Conservation (phyloP, 768 basidiomycete species). For the Agaricus blazei region DNA sequence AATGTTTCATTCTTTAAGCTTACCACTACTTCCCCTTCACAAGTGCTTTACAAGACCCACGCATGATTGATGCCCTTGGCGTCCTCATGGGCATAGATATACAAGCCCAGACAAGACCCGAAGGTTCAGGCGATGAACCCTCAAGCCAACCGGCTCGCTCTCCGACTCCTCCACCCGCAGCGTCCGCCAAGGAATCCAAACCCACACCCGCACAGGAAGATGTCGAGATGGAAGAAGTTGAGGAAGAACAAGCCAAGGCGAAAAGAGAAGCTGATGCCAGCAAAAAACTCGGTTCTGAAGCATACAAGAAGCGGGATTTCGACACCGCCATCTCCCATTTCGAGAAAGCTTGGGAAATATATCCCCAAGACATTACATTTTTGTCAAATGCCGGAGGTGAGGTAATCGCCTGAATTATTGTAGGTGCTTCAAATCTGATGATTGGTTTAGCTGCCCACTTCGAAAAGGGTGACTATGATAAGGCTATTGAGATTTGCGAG, state of each 20-base stretch:
- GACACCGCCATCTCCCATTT: conserved; percentile 72
- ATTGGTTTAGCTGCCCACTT: conserved; percentile 73
- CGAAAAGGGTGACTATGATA: conserved; percentile 89
- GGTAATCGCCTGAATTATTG: conserved; percentile 14
- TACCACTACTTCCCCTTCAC: background rate
- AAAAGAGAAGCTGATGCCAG: conserved; percentile 77
- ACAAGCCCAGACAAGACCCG: conserved; percentile 77
- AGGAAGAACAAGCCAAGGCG: conserved; percentile 63
- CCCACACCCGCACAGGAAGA: conserved; percentile 44
- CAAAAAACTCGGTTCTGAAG: conserved; percentile 73
- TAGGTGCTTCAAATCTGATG: background rate
- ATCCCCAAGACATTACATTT: conserved; percentile 92
- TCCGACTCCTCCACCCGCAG: conserved; percentile 35
- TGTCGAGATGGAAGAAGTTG: conserved; percentile 64
- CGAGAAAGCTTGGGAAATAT: conserved; percentile 86
- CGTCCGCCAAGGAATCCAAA: conserved; percentile 39
- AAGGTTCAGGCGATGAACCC: conserved; percentile 71
- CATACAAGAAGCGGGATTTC: conserved; percentile 86
- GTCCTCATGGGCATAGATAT: conserved; percentile 92
- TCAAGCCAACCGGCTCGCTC: conserved; percentile 17
- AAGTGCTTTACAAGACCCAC: conserved; percentile 70
- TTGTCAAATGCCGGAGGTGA: conserved; percentile 84
- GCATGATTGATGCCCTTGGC: conserved; percentile 93
- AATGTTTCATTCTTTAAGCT: background rate
- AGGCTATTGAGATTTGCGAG: conserved; percentile 86